phyloP scores from a whole-genome alignment of 495 filamentous ascomycete species.

The Beverwykella pulmonaria region DNA sequence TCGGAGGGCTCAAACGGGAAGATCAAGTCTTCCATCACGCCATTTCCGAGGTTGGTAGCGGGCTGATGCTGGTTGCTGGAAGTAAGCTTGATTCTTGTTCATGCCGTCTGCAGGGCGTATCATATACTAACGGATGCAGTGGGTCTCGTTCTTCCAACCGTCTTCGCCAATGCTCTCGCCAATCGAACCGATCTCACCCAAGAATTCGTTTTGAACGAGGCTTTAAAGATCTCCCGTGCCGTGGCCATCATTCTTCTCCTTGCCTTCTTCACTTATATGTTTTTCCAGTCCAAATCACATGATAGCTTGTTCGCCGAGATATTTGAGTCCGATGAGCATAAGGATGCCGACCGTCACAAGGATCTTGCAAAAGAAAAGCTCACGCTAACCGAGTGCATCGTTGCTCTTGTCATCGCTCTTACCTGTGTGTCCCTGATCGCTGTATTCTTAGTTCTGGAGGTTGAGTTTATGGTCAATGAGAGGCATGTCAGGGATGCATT shows the following conservation, averaged over 20 bases:
- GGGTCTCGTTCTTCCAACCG: constrained; percentile 79
- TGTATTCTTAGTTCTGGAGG: constrained; percentile 79
- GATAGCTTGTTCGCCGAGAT: constrained; percentile 75
- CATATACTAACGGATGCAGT: constrained; percentile 45
- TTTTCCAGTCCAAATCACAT: constrained; percentile 82
- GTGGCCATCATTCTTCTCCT: constrained; percentile 77
- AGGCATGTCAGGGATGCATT: constrained; percentile 66
- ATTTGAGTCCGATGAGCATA: constrained; percentile 69
- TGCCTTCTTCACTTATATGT: constrained; percentile 74
- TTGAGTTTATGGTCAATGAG: constrained; percentile 68
- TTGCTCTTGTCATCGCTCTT: constrained; percentile 69
- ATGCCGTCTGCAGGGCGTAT: not conserved
- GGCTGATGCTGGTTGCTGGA: constrained; percentile 73
- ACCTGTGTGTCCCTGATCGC: constrained; percentile 78
- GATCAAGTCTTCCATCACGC: constrained; percentile 70
- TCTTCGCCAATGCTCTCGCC: constrained; percentile 67
- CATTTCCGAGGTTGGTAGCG: constrained; percentile 79
- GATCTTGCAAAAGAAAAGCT: constrained; percentile 70
- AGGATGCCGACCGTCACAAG: constrained; percentile 68
- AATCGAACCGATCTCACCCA: constrained; percentile 41
- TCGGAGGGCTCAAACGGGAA: constrained; percentile 67
- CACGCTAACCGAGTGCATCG: constrained; percentile 72
- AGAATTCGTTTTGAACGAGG: constrained; percentile 49
- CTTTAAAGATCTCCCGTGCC: constrained; percentile 71
- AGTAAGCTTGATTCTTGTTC: constrained; percentile 34